Evolutionary conservation across 495 filamentous ascomycete species (phyloP).

Genomic region (Thozetella sp.): DNA sequence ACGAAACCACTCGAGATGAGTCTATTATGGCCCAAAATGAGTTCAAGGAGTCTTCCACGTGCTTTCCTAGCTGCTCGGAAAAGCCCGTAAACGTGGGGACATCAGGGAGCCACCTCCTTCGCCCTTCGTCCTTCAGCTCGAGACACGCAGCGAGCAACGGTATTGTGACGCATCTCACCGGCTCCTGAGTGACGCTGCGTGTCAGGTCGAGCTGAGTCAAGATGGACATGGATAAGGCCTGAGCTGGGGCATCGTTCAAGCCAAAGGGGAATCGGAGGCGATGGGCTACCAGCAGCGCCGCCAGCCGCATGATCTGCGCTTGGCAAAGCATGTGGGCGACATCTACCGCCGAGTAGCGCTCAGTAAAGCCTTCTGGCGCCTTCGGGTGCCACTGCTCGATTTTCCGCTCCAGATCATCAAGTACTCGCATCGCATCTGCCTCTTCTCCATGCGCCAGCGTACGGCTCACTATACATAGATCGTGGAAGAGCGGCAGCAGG

Average conservation of each 20-base stretch:
- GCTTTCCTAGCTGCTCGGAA: slow-evolving; percentile 1
- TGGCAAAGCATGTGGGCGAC: slow-evolving; percentile 20
- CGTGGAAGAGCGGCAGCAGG: slow-evolving; percentile 19
- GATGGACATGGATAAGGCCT: slow-evolving; percentile 16
- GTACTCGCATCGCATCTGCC: slow-evolving; percentile 2
- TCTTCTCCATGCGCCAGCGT: slow-evolving; percentile 1
- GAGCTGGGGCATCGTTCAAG: slow-evolving; percentile 18
- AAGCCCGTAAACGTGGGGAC: slow-evolving; percentile 5
- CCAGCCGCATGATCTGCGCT: slow-evolving; percentile 15
- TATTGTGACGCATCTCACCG: neutral
- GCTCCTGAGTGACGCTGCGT: slow-evolving; percentile 14
- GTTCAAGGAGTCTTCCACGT: neutral
- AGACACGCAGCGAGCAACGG: neutral
- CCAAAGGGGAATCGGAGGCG: slow-evolving; percentile 19
- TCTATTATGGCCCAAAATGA: slow-evolving; percentile 7
- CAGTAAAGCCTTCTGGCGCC: slow-evolving; percentile 10
- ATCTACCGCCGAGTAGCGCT: slow-evolving; percentile 14
- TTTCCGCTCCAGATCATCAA: slow-evolving; percentile 9
- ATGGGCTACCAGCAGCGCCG: slow-evolving; percentile 19
- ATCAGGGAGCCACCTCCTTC: slow-evolving; percentile 5
- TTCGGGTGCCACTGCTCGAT: slow-evolving; percentile 8
- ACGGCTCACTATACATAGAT: slow-evolving; percentile 20
- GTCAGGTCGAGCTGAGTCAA: slow-evolving; percentile 22
- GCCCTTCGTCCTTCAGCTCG: neutral
- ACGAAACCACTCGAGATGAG: neutral